Evolutionary conservation across 2,329 filamentous ascomycete species (phyloP), one percentile per base, ranked within the genome.

Genomic region (Cyphellophora europaea): DNA sequence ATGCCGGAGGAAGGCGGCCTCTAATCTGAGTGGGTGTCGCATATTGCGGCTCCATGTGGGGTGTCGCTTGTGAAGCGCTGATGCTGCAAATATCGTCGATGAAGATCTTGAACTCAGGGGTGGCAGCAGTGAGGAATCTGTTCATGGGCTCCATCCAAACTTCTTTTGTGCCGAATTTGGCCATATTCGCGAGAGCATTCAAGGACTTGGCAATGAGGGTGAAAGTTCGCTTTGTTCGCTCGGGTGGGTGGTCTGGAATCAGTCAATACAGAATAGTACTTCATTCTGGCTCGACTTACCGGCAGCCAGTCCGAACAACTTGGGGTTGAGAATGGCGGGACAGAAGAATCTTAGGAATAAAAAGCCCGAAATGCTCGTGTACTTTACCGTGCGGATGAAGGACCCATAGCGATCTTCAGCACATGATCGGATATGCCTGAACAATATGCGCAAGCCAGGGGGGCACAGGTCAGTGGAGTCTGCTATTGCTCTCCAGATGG

Each of bases 71-170:
- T 29, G 70, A 65, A 3, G 79, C 74, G 2, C 85, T 79, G 35
- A 95, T 84, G 6, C 80, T 76, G 62, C 89, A 95, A 30, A 95
- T 75, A 18, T 77, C 71, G 53, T 96, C 88, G 41, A 95, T 81
- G 49, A 88, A 95, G 30, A 79, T 73, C 55, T 88, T 93, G 58
- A 95, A 86, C 25, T 82, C 74, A 49, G 80, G 72, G 13, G 87
- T 76, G 51, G 93, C 80, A 1, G 75, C 68, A 6, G 69, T 71
- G 30, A 96, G 65, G 50, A 95, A 95, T 28, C 74, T 74, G 53
- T 95, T 96, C 89, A 96, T 96, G 0, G 87, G 87, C 61, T 94
- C 88, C 88, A 96, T 95, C 86, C 87, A 96, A n/a, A 82, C 78
- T 58, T 96, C 89, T 55, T 94, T 93, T 53, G 83, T 88, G 27